Evolutionary conservation across 495 filamentous ascomycete species (phyloP).

Genomic region (Annulohypoxylon moriforme): DNA sequence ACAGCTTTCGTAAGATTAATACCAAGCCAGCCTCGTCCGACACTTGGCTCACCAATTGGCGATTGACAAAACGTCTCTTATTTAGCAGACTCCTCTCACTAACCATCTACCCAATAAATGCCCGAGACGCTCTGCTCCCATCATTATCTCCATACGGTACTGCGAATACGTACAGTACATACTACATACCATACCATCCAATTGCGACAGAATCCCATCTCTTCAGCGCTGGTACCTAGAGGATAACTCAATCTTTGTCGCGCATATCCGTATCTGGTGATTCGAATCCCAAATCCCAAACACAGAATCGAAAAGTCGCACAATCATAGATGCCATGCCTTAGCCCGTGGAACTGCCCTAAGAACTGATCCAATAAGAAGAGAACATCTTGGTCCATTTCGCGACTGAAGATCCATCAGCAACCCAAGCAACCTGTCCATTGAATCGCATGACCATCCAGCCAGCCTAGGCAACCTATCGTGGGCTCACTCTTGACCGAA

Average conservation of each 20-base stretch:
- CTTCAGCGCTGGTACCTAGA: constrained; percentile 11
- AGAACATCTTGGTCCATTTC: constrained; percentile 7
- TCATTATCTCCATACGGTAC: too few relatives aligned
- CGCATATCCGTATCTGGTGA: constrained; percentile 28
- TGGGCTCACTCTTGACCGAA: constrained; percentile 39
- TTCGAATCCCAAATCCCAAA: constrained; percentile 3
- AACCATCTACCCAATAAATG: constrained; percentile 17
- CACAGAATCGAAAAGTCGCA: constrained; percentile 14
- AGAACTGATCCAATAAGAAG: constrained; percentile 28
- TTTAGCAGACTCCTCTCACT: background rate
- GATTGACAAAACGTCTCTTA: constrained; percentile 22
- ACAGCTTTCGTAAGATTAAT: background rate
- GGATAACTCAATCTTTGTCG: constrained; percentile 33
- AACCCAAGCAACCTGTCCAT: constrained; percentile 30
- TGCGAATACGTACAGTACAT: too few relatives aligned
- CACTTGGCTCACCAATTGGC: constrained; percentile 20
- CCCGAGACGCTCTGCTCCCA: background rate
- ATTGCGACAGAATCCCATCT: constrained; percentile 13
- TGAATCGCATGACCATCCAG: constrained; percentile 38
- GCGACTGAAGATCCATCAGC: constrained; percentile 35
- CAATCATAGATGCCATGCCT: constrained; percentile 28
- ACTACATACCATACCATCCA: constrained; percentile 18
- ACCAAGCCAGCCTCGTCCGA: constrained; percentile 21
- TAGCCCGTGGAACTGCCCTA: constrained; percentile 36
- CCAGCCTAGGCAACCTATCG: constrained; percentile 30